Base-by-base conservation (phyloP, 164 flowering plant species). In the Protea cynaroides region DNA sequence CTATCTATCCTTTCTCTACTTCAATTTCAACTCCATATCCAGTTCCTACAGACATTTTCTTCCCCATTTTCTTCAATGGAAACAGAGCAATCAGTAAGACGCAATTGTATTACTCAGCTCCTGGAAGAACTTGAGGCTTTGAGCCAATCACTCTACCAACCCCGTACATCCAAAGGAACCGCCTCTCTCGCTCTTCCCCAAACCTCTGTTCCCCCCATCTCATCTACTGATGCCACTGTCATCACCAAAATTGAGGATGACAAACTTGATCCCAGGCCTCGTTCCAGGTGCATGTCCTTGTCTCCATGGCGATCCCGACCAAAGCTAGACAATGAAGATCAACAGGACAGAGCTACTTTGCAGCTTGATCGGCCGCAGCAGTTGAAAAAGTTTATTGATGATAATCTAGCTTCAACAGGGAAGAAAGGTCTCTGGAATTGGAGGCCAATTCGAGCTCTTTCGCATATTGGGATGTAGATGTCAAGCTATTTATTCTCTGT, bases 381-480 rank as follows among this genome's bases (percentile, higher is more conserved):
- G 34, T 29, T 29, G 34, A 29, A 29, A 5, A 29, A 29, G 34
- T 29, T 29, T 29, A 29, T 29, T 29, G 34, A 29, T 29, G 34
- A 29, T 29, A 29, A 29, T 2, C 34, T 5, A 5, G 34, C 34
- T 29, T 29, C 34, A 29, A 29, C 34, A 29, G 34, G 5, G 1
- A 90, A 86, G 83, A 87, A 86, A 68, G 94, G 96, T 23, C 59
- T 93, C 25, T 88, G 96, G 98, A 88, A 78, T 24, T 93, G 98
- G 98, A 90, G 90, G 79, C 92, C 98, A 0, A 82, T 93, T 47
- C 77, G 97, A 24, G 97, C 87, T 10, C 75, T 93, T 40, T 68
- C 90, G 1, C 97, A 84, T 62, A 86, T 93, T 22, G 81, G 87
- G 15, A 93, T 78, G 97, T 88, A 85, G 73, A 86, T 86, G 62